A percentile compares a stretch with the other conserved stretches of the same genome.
phyloP scores from a whole-genome alignment of 371 early-diverging fungal genomes.

The Nematocida parisii region DNA sequence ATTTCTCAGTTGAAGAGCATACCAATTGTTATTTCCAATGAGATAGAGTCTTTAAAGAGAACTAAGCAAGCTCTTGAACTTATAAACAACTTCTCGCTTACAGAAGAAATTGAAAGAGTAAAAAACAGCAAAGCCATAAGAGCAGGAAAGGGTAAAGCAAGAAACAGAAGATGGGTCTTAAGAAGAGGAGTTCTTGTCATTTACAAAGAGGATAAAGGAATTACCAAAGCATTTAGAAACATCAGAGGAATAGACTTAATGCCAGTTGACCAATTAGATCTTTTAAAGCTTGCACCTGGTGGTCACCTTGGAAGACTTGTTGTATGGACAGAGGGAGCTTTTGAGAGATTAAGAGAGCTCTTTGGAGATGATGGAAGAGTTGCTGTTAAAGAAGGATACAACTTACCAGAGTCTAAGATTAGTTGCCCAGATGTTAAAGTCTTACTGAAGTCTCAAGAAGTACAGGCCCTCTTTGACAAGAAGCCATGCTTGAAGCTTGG shows the following conservation, averaged over 20 bases:
- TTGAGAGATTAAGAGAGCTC: constrained; percentile 84
- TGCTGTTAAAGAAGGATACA: constrained; percentile 68
- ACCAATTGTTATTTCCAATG: constrained; percentile 85
- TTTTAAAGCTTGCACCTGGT: constrained; percentile 97
- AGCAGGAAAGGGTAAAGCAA: constrained; percentile 95
- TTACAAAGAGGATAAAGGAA: constrained; percentile 81
- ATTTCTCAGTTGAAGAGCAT: constrained; percentile 85
- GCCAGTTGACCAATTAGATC: constrained; percentile 81
- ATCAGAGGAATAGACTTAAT: constrained; percentile 94
- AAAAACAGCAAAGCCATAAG: constrained; percentile 89
- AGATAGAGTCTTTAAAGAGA: constrained; percentile 78
- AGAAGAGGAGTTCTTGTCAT: constrained; percentile 95
- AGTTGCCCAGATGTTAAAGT: constrained; percentile 44
- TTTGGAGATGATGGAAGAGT: constrained; percentile 81
- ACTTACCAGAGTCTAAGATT: constrained; percentile 40
- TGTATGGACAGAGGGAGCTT: constrained; percentile 96
- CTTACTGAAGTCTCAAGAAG: constrained; percentile 42
- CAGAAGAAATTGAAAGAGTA: constrained; percentile 90
- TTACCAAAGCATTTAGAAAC: constrained; percentile 94
- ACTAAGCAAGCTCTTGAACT: constrained; percentile 90
- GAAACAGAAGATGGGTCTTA: constrained; percentile 95
- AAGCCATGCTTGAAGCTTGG: constrained; percentile 6
- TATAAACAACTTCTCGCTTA: constrained; percentile 85
- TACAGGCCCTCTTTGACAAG: constrained; percentile 49
- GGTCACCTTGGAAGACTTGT: constrained; percentile 97